These are phyloP conservation scores for Sicyos edulis DNA, from an alignment of 306 rosid genomes.

Conservation along the genomic window DNA sequence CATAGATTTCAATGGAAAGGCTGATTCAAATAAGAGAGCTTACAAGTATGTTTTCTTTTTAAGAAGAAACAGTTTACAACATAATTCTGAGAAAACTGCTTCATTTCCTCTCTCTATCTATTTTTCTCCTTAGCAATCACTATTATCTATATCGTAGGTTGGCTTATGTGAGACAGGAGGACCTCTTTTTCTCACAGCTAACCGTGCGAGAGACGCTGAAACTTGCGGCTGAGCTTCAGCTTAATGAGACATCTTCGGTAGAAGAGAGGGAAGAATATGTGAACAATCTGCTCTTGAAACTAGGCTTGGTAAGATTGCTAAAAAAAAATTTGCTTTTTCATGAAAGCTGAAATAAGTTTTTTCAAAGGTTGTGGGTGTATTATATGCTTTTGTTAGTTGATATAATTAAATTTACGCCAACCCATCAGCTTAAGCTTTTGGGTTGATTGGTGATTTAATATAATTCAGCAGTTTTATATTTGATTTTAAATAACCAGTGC, in stretches of 20 bases:
- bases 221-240: slow-evolving; percentile 85
- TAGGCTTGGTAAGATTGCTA: slow-evolving; percentile 65
- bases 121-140: slow-evolving; percentile 13
- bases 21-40: slow-evolving; percentile 44
- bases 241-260: slow-evolving; percentile 41
- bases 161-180: slow-evolving; percentile 95
- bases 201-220: slow-evolving; percentile 80
- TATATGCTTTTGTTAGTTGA: no score
- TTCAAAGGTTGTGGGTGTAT: not conserved
- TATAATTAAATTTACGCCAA: no score
- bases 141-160: slow-evolving; percentile 45
- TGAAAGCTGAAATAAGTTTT: not conserved
- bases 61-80: not conserved
- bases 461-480: no score
- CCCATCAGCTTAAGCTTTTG: no score
- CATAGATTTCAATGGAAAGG: slow-evolving; percentile 72
- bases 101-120: not conserved
- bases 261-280: slow-evolving; percentile 79
- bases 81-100: slow-evolving; percentile 7
- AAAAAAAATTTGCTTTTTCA: not conserved
- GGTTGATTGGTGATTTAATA: no score
- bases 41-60: slow-evolving; percentile 40
- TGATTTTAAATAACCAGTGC: not conserved
- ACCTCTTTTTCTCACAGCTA: slow-evolving; percentile 87
- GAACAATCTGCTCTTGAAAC: slow-evolving; percentile 64